These are phyloP conservation scores for Bacidia gigantensis DNA, from an alignment of 495 filamentous ascomycete species.

Conservation along the genomic window DNA sequence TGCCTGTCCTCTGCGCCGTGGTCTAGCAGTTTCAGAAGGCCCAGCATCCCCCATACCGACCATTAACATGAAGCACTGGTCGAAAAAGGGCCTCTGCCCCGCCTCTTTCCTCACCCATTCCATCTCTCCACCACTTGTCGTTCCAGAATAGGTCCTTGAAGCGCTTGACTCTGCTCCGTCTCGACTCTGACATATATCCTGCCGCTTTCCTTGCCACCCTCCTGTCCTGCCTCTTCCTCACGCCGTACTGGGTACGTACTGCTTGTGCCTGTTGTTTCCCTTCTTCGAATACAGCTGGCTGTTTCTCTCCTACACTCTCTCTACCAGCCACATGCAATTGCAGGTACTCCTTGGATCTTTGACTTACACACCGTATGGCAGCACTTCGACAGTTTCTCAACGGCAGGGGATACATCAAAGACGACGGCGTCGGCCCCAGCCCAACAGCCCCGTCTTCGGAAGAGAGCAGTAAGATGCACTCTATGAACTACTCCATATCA, in stretches of 20 bases:
- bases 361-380: constrained; percentile 17
- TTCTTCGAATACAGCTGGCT: constrained; percentile 2
- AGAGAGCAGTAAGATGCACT: constrained; percentile 14
- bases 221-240: background rate
- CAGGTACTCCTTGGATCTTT: background rate
- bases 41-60: background rate
- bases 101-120: background rate
- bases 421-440: background rate
- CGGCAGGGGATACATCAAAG: constrained; percentile 5
- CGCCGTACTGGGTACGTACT: constrained; percentile 8
- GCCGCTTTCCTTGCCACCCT: constrained; percentile 4
- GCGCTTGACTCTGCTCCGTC: background rate
- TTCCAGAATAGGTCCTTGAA: background rate
- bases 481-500: constrained; percentile 14
- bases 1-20: constrained; percentile 1
- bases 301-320: background rate
- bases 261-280: background rate
- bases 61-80: background rate
- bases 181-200: constrained; percentile 1
- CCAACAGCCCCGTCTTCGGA: constrained; percentile 2
- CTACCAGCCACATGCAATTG: background rate
- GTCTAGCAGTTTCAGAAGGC: background rate
- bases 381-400: constrained; percentile 14
- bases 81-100: background rate
- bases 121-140: background rate